These are phyloP conservation scores for Pestalotiopsis sp. DNA, from an alignment of 2,329 filamentous ascomycete species.

Conservation along the genomic window DNA sequence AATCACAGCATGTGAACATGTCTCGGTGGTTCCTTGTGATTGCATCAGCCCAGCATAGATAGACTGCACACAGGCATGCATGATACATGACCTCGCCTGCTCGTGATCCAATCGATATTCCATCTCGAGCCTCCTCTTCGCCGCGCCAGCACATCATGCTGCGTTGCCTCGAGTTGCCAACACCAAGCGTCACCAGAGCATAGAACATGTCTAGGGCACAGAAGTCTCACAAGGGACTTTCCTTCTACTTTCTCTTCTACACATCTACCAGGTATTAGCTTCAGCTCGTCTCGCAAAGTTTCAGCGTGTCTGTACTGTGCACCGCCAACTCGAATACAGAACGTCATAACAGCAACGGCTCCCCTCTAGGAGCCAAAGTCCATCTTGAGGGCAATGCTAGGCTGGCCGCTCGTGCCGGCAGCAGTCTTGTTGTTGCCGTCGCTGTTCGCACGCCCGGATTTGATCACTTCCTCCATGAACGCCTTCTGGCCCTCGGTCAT, in stretches of 20 bases:
- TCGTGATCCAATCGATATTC: too few species aligned
- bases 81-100: too few species aligned
- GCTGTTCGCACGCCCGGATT: slow-evolving; percentile 55
- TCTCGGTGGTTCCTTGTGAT: background rate
- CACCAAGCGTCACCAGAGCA: background rate
- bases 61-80: too few species aligned
- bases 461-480: slow-evolving; percentile 80
- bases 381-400: slow-evolving; percentile 93
- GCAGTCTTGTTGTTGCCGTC: slow-evolving; percentile 39
- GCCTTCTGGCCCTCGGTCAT: slow-evolving; percentile 70
- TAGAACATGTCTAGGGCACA: background rate
- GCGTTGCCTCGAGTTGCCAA: too few species aligned
- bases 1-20: background rate
- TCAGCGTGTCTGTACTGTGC: too few species aligned
- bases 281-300: too few species aligned
- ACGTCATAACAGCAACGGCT: background rate
- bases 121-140: too few species aligned
- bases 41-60: background rate
- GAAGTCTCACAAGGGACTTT: too few species aligned
- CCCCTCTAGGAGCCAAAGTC: slow-evolving; percentile 61
- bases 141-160: too few species aligned
- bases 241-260: too few species aligned
- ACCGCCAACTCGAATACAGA: too few species aligned
- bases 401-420: slow-evolving; percentile 53
- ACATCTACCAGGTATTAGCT: too few species aligned